Percentiles rank a stretch among this genome's conserved stretches.
Conservation (phyloP, 352 stramenopile species). For the Globisporangium orthogonon region DNA sequence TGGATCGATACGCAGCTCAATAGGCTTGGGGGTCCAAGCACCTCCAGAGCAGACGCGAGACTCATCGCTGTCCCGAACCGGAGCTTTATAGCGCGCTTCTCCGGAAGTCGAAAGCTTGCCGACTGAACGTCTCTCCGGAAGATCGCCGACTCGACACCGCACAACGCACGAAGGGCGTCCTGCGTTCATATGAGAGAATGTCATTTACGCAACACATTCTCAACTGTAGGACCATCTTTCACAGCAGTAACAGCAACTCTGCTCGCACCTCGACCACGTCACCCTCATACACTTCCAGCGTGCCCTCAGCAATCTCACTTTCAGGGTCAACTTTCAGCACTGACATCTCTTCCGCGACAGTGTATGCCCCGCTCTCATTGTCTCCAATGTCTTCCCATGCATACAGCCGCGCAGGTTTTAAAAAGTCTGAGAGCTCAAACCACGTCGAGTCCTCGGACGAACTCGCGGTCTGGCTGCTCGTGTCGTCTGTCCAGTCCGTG, state of each 20-base stretch:
- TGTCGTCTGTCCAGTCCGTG: slow-evolving; percentile 9
- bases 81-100: slow-evolving; percentile 37
- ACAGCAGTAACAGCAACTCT: background rate
- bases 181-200: slow-evolving; percentile 7
- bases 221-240: background rate
- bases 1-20: background rate
- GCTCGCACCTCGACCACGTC: slow-evolving; percentile 53
- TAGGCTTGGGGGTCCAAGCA: slow-evolving; percentile 5
- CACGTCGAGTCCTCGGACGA: slow-evolving; percentile 3
- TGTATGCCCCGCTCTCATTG: slow-evolving; percentile 1
- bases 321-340: slow-evolving; percentile 10
- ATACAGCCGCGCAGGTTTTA: slow-evolving; percentile 7
- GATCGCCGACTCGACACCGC: slow-evolving; percentile 56
- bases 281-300: slow-evolving; percentile 42
- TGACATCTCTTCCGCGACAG: slow-evolving; percentile 5
- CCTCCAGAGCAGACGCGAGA: slow-evolving; percentile 41
- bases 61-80: slow-evolving; percentile 26
- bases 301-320: slow-evolving; percentile 1
- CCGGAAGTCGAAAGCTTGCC: slow-evolving; percentile 39
- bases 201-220: too few species aligned
- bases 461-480: slow-evolving; percentile 14
- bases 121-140: slow-evolving; percentile 33
- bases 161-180: slow-evolving; percentile 51
- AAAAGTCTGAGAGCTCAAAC: background rate
- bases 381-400: slow-evolving; percentile 44